These are phyloP conservation scores for Raddia guianensis DNA, from an alignment of 176 grass and related monocot genomes.

Conservation along the genomic window DNA sequence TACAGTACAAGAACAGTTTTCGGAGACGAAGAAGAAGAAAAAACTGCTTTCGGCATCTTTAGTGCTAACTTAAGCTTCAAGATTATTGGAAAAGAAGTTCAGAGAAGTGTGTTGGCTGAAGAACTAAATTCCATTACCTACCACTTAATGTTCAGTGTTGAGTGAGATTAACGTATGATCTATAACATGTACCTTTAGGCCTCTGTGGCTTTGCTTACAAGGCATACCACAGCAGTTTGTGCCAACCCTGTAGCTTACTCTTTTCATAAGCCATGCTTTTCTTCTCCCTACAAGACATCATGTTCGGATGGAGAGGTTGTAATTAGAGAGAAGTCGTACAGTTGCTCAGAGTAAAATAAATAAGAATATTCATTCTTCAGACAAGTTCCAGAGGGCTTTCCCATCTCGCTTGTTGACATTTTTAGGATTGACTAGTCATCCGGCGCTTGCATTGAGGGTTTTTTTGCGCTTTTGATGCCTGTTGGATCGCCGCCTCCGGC, in stretches of 20 bases:
- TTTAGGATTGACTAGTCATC: neutral
- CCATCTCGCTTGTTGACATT: neutral
- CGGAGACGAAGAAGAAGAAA: neutral
- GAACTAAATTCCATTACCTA: conserved; percentile 21
- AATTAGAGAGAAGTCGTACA: neutral
- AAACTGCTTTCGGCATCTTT: neutral
- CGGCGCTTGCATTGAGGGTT: too few species aligned
- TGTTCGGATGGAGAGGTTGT: neutral
- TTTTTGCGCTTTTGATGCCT: too few species aligned
- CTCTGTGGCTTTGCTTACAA: conserved; percentile 44
- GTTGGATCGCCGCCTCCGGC: too few species aligned
- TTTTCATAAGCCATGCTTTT: neutral
- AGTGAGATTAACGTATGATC: conserved; percentile 28
- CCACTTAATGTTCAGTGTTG: conserved; percentile 13
- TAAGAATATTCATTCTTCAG: too few species aligned
- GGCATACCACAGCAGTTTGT: conserved; percentile 3
- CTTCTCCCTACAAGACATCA: conserved; percentile 15
- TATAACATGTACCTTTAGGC: conserved; percentile 28
- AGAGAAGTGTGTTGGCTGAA: neutral
- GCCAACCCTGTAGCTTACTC: conserved; percentile 31
- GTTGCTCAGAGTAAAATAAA: neutral
- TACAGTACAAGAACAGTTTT: neutral
- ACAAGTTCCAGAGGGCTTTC: neutral
- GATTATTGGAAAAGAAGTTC: neutral
- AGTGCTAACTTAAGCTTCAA: conserved; percentile 16